Percentiles rank a stretch among this genome's conserved stretches.
phyloP scores from a whole-genome alignment of 2,329 filamentous ascomycete species.

The Aspergillus sclerotialis region DNA sequence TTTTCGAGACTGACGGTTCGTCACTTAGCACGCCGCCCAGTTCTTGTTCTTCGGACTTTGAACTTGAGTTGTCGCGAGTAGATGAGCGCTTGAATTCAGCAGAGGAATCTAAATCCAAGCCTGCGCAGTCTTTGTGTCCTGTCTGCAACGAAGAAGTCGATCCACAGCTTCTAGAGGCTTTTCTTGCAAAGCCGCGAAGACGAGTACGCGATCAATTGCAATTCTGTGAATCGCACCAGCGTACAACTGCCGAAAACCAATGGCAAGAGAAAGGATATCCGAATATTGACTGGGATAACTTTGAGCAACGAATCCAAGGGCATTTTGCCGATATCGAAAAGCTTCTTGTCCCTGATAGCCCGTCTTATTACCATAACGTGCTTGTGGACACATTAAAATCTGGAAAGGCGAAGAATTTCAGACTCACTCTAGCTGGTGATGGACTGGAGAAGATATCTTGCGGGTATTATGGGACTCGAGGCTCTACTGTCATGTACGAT shows the following conservation, averaged over 20 bases:
- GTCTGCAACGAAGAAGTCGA: conserved; percentile 60
- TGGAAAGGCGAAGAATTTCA: conserved; percentile 55
- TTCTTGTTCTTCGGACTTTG: conserved; percentile 15
- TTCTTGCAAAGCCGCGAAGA: conserved; percentile 33
- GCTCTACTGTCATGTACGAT: conserved; percentile 62
- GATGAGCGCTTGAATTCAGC: conserved; percentile 9
- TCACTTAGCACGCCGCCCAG: conserved; percentile 26
- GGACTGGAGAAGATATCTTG: conserved; percentile 54
- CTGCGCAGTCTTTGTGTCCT: conserved; percentile 48
- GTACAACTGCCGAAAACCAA: conserved; percentile 44
- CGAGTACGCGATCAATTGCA: conserved; percentile 31
- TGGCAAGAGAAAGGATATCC: conserved; percentile 58
- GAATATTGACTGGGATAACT: conserved; percentile 58
- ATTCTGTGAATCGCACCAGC: conserved; percentile 61
- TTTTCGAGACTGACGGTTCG: conserved; percentile 21
- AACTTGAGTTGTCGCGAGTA: conserved; percentile 11
- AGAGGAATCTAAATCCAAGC: conserved; percentile 4
- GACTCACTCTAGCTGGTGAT: conserved; percentile 43
- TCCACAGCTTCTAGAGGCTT: conserved; percentile 46
- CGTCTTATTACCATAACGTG: conserved; percentile 55
- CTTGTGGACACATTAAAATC: conserved; percentile 50
- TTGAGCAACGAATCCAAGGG: conserved; percentile 52
- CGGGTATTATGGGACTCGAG: conserved; percentile 78
- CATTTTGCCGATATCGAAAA: conserved; percentile 51
- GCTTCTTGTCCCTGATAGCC: conserved; percentile 48